A percentile compares a stretch with the other conserved stretches of the same genome.
phyloP scores from a whole-genome alignment of 2,329 filamentous ascomycete genomes.

The Albophoma yamanashiensis region DNA sequence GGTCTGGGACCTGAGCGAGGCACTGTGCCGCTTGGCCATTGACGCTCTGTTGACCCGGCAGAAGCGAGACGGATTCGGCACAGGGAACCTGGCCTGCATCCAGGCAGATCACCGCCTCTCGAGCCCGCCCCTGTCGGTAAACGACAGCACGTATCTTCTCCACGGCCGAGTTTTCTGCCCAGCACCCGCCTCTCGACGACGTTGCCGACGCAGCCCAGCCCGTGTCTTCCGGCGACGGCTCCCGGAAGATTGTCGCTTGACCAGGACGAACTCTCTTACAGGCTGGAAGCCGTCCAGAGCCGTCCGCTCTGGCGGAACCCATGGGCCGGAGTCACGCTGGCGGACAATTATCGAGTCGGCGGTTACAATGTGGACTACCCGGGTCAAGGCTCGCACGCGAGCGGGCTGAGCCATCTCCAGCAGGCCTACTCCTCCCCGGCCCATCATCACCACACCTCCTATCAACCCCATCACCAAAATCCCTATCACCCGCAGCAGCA shows the following conservation, averaged over 20 bases:
- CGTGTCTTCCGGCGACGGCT: constrained; percentile 18
- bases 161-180: neutral
- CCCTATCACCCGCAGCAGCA: constrained; percentile 24
- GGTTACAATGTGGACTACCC: constrained; percentile 69
- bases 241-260: constrained; percentile 35
- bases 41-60: neutral
- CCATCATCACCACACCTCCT: constrained; percentile 14
- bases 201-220: neutral
- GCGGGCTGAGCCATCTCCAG: constrained; percentile 52
- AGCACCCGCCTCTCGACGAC: constrained; percentile 2
- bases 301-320: constrained; percentile 67
- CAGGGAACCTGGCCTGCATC: neutral
- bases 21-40: neutral
- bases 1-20: neutral
- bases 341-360: constrained; percentile 62
- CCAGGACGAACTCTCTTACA: constrained; percentile 51
- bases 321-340: constrained; percentile 63
- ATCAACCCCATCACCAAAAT: constrained; percentile 3
- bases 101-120: neutral
- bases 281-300: constrained; percentile 62
- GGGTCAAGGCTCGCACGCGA: constrained; percentile 55
- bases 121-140: neutral
- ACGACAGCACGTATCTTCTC: neutral
- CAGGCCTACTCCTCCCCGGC: constrained; percentile 47
- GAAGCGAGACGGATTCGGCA: neutral